Percentiles rank a stretch among this genome's conserved stretches.
These are phyloP conservation scores for Dictyostelium capitatum DNA, from an alignment of 78 protist species.

Conservation along the genomic window DNA sequence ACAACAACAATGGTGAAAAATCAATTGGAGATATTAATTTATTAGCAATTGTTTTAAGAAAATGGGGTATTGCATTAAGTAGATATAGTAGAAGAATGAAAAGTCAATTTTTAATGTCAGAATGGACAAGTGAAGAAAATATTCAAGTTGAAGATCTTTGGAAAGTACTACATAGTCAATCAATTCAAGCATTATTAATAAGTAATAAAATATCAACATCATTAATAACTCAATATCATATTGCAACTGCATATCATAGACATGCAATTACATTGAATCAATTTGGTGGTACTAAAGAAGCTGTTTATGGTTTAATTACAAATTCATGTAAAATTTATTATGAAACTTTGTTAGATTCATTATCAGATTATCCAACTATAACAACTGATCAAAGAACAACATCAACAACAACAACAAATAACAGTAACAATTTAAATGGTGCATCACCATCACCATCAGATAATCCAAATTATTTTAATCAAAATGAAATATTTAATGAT, in stretches of 20 bases:
- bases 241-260: conserved; percentile 57
- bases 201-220: conserved; percentile 50
- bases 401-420: background rate
- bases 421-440: background rate
- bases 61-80: conserved; percentile 76
- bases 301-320: conserved; percentile 32
- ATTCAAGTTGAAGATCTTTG: conserved; percentile 69
- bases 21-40: background rate
- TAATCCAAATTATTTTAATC: background rate
- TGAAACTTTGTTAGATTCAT: background rate
- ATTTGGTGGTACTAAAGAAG: conserved; percentile 50
- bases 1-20: background rate
- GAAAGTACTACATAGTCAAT: conserved; percentile 62
- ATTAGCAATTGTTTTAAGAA: conserved; percentile 50
- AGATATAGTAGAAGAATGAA: conserved; percentile 71
- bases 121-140: conserved; percentile 73
- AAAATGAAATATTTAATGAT: conserved; percentile 12
- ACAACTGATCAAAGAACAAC: background rate
- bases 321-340: conserved; percentile 50
- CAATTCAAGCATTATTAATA: conserved; percentile 31
- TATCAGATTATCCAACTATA: background rate
- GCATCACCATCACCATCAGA: background rate
- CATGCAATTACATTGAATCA: conserved; percentile 70
- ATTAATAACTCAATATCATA: conserved; percentile 37
- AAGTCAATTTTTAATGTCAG: conserved; percentile 77